phyloP scores from a whole-genome alignment of 345 rosid species.

The Eucalyptus brandiana region DNA sequence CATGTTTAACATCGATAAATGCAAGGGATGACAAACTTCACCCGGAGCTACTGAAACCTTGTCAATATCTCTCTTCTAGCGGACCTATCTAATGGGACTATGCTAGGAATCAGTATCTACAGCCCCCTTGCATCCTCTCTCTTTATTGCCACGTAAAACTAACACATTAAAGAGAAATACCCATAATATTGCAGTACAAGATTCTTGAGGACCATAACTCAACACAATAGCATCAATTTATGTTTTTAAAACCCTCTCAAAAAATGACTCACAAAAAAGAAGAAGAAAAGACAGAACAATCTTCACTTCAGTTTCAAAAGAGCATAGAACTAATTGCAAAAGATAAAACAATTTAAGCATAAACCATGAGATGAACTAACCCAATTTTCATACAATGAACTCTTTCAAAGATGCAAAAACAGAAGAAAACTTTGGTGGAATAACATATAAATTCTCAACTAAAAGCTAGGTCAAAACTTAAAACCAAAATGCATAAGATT shows the following conservation, averaged over 20 bases:
- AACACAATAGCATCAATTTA: background rate
- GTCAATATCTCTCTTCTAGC: background rate
- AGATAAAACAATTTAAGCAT: background rate
- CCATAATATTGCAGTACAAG: background rate
- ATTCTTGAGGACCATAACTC: background rate
- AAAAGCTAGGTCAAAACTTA: background rate
- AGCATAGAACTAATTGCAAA: background rate
- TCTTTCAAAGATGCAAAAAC: background rate
- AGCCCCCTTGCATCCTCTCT: background rate
- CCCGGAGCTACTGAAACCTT: background rate
- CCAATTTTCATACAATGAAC: background rate
- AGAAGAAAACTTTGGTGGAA: background rate
- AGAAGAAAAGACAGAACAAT: background rate
- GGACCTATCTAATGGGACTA: background rate
- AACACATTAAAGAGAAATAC: background rate
- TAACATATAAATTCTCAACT: background rate
- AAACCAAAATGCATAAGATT: background rate
- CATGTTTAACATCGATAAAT: background rate
- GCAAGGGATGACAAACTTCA: background rate
- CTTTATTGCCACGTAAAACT: background rate
- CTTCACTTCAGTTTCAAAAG: background rate
- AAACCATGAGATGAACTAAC: background rate
- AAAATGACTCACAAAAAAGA: background rate
- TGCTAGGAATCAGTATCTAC: background rate
- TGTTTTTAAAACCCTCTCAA: background rate